Conservation (phyloP, 108 stramenopile genomes). For the Nannochloropsis oceanica region DNA sequence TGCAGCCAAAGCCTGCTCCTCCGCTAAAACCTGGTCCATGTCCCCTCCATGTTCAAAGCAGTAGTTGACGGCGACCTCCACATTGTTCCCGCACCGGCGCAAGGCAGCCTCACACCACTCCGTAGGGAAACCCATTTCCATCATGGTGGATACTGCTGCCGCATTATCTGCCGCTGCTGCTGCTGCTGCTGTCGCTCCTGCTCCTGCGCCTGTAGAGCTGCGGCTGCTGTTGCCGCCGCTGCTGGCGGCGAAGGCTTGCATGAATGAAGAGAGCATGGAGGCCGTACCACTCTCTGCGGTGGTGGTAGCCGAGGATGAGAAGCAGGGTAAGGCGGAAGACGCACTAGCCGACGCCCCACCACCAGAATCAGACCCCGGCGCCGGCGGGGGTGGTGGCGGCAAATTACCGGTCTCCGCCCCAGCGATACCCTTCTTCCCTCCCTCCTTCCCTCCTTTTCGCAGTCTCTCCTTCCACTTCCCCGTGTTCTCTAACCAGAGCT, state of each 20-base stretch:
- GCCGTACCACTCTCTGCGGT: not conserved
- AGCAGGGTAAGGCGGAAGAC: not conserved
- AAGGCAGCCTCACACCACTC: slow-evolving; percentile 54
- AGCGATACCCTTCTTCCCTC: not conserved
- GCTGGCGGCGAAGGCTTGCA: not conserved
- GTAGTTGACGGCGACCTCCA: slow-evolving; percentile 84
- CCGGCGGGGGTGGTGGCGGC: not conserved
- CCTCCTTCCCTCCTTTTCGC: not conserved
- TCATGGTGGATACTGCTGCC: slow-evolving; percentile 3
- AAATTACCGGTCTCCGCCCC: not conserved
- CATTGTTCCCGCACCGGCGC: slow-evolving; percentile 64
- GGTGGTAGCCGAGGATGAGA: not conserved
- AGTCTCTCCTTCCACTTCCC: not conserved
- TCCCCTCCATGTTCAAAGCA: slow-evolving; percentile 82
- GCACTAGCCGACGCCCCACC: not conserved
- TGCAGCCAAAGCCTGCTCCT: slow-evolving; percentile 16
- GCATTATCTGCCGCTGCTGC: not conserved
- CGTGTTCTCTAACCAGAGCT: not conserved
- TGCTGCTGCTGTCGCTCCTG: not conserved
- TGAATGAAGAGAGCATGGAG: not conserved
- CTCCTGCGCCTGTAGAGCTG: too few relatives aligned
- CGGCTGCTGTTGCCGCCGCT: not conserved
- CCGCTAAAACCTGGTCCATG: slow-evolving; percentile 69
- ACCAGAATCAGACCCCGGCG: not conserved
- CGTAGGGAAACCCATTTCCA: slow-evolving; percentile 45